Conservation (phyloP, 495 filamentous ascomycete genomes). For the Trichoderma gamsii region DNA sequence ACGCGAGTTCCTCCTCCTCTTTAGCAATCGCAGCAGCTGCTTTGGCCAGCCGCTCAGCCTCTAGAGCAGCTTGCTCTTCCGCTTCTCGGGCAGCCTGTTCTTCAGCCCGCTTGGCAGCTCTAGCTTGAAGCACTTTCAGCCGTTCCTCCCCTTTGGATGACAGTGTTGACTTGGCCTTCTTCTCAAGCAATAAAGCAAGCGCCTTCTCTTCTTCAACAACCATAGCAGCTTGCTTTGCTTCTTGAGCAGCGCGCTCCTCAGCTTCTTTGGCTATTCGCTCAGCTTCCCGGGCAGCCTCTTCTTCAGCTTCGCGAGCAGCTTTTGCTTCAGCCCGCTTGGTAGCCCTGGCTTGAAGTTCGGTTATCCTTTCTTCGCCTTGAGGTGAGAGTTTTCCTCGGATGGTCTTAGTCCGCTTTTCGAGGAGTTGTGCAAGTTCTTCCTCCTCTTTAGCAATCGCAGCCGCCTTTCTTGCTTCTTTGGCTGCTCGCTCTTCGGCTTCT, state of each 20-base stretch:
- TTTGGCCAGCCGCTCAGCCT: neutral
- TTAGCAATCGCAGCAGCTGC: constrained; percentile 20
- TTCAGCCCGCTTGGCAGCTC: neutral
- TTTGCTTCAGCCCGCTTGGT: constrained; percentile 7
- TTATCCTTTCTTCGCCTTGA: neutral
- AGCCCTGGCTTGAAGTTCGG: neutral
- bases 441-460: constrained; percentile 25
- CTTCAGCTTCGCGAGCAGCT: constrained; percentile 22
- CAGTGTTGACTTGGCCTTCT: neutral
- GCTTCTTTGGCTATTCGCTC: constrained; percentile 2
- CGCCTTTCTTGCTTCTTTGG: constrained; percentile 12
- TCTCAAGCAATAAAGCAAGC: neutral
- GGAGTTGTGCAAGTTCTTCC: constrained; percentile 16
- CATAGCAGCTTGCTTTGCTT: constrained; percentile 9
- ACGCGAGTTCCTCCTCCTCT: constrained; percentile 20
- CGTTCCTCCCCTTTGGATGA: neutral
- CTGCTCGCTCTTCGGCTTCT: constrained; percentile 18
- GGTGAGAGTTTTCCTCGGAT: neutral
- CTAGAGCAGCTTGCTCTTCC: constrained; percentile 15
- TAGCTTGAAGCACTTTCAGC: neutral
- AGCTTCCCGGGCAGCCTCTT: constrained; percentile 18
- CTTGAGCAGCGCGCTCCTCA: constrained; percentile 2
- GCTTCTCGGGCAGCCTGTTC: constrained; percentile 16
- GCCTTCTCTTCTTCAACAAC: constrained; percentile 1
- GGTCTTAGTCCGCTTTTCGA: neutral